A percentile compares a stretch with the other conserved stretches of the same genome.
These are phyloP conservation scores for Fusarium albidum DNA, from an alignment of 2,329 filamentous ascomycete genomes.

Conservation along the genomic window DNA sequence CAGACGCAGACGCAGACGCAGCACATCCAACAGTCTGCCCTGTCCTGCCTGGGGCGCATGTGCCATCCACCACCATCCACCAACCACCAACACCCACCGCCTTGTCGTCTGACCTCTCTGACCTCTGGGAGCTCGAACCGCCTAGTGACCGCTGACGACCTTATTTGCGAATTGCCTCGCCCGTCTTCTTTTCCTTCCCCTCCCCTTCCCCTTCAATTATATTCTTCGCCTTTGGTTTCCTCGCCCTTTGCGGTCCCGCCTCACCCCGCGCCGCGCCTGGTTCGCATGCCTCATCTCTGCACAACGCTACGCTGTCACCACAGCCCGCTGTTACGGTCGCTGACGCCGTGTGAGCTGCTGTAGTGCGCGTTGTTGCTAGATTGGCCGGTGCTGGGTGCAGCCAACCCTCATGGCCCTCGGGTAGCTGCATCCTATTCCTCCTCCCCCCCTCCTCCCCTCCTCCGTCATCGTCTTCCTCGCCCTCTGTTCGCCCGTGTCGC, in stretches of 20 bases:
- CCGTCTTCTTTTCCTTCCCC: constrained; percentile 2
- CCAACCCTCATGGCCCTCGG: constrained; percentile 39
- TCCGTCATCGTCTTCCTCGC: constrained; percentile 15
- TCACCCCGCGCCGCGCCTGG: constrained; percentile 34
- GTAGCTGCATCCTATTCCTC: constrained; percentile 38
- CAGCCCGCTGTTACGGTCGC: constrained; percentile 35
- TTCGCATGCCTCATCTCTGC: constrained; percentile 48
- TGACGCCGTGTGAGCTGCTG: constrained; percentile 37
- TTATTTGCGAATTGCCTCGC: constrained; percentile 40
- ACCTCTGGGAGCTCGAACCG: constrained; percentile 22
- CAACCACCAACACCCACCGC: constrained; percentile 30
- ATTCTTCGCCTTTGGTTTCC: neutral
- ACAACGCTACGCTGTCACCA: constrained; percentile 40
- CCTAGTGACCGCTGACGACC: constrained; percentile 35
- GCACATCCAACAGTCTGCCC: constrained; percentile 6
- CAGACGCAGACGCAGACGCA: neutral
- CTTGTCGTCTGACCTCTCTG: constrained; percentile 38
- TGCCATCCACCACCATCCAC: constrained; percentile 19
- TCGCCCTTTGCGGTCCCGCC: constrained; percentile 20
- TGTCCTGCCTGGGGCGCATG: constrained; percentile 24
- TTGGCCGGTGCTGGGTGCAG: constrained; percentile 32
- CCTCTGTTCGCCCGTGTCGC: constrained; percentile 18
- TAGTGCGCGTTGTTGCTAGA: constrained; percentile 34
- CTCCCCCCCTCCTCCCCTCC: constrained; percentile 18
- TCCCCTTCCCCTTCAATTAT: neutral